phyloP scores from a whole-genome alignment of 2,329 filamentous ascomycete species.

The Gnomoniopsis smithogilvyi region DNA sequence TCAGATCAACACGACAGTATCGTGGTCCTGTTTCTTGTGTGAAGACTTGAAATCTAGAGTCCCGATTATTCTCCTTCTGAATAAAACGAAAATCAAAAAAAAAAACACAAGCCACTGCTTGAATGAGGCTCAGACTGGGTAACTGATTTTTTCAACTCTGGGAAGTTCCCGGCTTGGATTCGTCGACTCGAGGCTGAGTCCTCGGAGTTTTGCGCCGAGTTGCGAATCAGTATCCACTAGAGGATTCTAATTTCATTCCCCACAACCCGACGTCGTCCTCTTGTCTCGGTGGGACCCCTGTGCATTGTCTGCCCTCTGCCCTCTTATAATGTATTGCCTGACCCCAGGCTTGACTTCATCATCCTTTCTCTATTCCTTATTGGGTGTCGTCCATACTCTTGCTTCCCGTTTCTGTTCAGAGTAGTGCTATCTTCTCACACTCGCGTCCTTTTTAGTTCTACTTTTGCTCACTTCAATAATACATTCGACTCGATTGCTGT shows the following conservation, averaged over 20 bases:
- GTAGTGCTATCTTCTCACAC: not conserved
- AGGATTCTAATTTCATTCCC: not conserved
- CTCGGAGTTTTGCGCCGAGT: not conserved
- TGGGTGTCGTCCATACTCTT: not conserved
- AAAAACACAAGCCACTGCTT: too few species aligned
- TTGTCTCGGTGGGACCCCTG: not conserved
- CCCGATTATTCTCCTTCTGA: too few species aligned
- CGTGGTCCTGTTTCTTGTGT: not conserved
- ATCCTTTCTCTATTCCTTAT: slow-evolving; percentile 8
- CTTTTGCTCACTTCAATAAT: not conserved
- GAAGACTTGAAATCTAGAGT: too few species aligned
- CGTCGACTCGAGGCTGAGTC: not conserved
- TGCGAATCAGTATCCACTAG: slow-evolving; percentile 2
- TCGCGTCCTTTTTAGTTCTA: not conserved
- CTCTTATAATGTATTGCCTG: not conserved
- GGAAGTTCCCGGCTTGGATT: not conserved
- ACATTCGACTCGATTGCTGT: not conserved
- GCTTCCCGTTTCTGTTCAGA: not conserved
- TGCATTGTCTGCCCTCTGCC: slow-evolving; percentile 18
- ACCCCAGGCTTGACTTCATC: not conserved
- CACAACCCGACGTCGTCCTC: slow-evolving; percentile 15
- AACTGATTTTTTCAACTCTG: not conserved
- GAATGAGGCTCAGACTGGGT: too few species aligned
- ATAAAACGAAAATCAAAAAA: too few species aligned
- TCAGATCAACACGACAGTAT: not conserved